These are phyloP conservation scores for Yarrowia porcina DNA, from an alignment of 805 yeast species.

Conservation along the genomic window DNA sequence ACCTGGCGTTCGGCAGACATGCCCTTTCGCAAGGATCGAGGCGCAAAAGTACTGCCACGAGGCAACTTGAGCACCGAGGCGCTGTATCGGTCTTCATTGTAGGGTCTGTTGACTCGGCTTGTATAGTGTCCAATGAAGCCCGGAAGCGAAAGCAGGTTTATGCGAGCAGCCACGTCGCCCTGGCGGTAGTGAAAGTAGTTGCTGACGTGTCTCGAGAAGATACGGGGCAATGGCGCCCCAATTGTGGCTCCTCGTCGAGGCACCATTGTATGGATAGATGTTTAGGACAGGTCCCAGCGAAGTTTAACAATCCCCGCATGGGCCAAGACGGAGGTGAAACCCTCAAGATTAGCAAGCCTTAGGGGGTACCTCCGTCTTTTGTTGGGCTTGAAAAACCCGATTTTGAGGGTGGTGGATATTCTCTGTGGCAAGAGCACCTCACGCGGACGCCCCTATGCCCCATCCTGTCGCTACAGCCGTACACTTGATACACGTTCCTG, in stretches of 20 bases:
- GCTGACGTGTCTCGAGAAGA: conserved; percentile 18
- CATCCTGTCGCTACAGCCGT: neutral
- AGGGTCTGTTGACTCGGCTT: conserved; percentile 68
- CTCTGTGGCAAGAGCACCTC: neutral
- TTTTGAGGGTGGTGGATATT: neutral
- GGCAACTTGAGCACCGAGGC: conserved; percentile 60
- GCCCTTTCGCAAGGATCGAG: conserved; percentile 29
- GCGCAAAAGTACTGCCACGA: conserved; percentile 33
- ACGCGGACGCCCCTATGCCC: neutral
- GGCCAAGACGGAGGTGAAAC: conserved; percentile 10
- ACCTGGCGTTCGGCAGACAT: conserved; percentile 39
- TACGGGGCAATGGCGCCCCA: conserved; percentile 24
- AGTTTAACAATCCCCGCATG: conserved; percentile 22
- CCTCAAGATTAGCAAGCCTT: neutral
- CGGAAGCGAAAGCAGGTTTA: conserved; percentile 63
- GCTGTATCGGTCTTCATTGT: conserved; percentile 78
- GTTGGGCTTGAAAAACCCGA: neutral
- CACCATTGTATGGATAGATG: conserved; percentile 23
- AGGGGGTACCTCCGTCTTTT: neutral
- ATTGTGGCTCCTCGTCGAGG: conserved; percentile 24
- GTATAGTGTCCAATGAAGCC: conserved; percentile 74
- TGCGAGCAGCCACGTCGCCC: conserved; percentile 40
- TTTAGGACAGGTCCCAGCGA: conserved; percentile 14
- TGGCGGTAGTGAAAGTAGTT: conserved; percentile 24
- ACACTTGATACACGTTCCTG: neutral